phyloP scores from a whole-genome alignment of 306 rosid species.

The Cucurbita argyrosperma region DNA sequence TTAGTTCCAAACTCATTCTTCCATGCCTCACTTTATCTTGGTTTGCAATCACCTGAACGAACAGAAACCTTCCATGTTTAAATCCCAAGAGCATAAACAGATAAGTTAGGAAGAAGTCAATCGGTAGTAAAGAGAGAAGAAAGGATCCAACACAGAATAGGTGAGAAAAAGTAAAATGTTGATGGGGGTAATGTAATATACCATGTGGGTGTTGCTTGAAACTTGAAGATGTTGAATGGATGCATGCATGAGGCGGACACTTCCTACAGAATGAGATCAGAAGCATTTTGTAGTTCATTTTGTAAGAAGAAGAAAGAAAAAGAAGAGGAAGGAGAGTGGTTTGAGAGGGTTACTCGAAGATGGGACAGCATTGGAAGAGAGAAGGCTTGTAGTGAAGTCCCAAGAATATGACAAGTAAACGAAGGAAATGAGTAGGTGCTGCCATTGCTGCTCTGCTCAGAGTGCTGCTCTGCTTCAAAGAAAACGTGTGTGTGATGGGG shows the following conservation, averaged over 20 bases:
- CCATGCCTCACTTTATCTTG: conserved; percentile 12
- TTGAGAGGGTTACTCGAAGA: conserved; percentile 36
- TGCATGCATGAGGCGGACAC: conserved; percentile 33
- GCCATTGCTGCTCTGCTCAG: conserved; percentile 18
- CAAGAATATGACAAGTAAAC: conserved; percentile 37
- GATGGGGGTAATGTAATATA: conserved; percentile 7
- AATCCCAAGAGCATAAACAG: not conserved
- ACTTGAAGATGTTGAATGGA: conserved; percentile 13
- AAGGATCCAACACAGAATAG: not conserved
- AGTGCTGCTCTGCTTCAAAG: not conserved
- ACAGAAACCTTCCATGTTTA: not conserved
- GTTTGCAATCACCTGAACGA: conserved; percentile 20
- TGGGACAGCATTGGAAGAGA: conserved; percentile 53
- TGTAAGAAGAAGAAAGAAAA: not conserved
- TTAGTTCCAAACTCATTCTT: conserved; percentile 55
- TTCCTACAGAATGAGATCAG: conserved; percentile 29
- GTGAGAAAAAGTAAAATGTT: too few species aligned
- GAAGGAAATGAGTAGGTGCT: conserved; percentile 22
- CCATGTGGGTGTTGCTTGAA: conserved; percentile 20
- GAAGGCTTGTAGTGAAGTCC: conserved; percentile 40
- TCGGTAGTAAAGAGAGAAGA: not conserved
- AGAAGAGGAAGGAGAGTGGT: not conserved
- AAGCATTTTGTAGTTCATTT: not conserved
- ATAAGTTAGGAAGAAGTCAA: not conserved
- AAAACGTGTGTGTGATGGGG: not conserved